These are phyloP conservation scores for Penicillium lividum DNA, from an alignment of 495 filamentous ascomycete species.

Conservation along the genomic window DNA sequence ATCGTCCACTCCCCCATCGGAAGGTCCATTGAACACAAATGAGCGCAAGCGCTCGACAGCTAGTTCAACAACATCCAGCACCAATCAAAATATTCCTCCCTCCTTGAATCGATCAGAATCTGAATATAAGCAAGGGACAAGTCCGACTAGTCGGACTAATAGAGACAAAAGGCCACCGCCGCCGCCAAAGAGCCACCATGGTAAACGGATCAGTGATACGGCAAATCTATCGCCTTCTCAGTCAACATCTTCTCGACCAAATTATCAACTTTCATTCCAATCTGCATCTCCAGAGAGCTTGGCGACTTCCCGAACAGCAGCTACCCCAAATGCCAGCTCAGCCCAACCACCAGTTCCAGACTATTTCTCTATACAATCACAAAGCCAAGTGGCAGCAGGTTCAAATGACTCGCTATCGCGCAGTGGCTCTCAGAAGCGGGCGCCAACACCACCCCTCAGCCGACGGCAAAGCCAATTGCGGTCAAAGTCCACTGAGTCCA, in stretches of 20 bases:
- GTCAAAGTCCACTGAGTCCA: slow-evolving; percentile 40
- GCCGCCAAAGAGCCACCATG: slow-evolving; percentile 65
- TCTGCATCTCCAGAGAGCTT: slow-evolving; percentile 26
- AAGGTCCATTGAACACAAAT: slow-evolving; percentile 8
- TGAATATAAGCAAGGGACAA: slow-evolving; percentile 36
- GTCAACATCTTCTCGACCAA: slow-evolving; percentile 25
- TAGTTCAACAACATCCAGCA: slow-evolving; percentile 14
- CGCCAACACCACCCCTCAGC: slow-evolving; percentile 52
- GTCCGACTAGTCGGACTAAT: slow-evolving; percentile 29
- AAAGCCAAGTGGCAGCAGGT: slow-evolving; percentile 17
- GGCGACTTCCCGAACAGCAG: slow-evolving; percentile 18
- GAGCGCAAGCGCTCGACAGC: slow-evolving; percentile 9
- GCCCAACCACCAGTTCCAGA: slow-evolving; percentile 44
- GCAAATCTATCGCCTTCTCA: slow-evolving; percentile 28
- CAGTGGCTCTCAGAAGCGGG: slow-evolving; percentile 45
- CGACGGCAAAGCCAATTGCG: slow-evolving; percentile 52
- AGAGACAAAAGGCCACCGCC: slow-evolving; percentile 52
- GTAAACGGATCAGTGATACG: slow-evolving; percentile 59
- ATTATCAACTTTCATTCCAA: slow-evolving; percentile 35
- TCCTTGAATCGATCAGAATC: slow-evolving; percentile 17
- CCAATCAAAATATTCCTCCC: slow-evolving; percentile 6
- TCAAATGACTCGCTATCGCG: slow-evolving; percentile 34
- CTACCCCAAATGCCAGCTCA: slow-evolving; percentile 51
- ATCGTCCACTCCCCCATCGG: slow-evolving; percentile 17
- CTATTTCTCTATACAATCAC: slow-evolving; percentile 29